A percentile compares a stretch with the other conserved stretches of the same genome.
Evolutionary conservation across 2,329 filamentous ascomycete genomes (phyloP).

Genomic region (Dendrostoma leiphaemia): DNA sequence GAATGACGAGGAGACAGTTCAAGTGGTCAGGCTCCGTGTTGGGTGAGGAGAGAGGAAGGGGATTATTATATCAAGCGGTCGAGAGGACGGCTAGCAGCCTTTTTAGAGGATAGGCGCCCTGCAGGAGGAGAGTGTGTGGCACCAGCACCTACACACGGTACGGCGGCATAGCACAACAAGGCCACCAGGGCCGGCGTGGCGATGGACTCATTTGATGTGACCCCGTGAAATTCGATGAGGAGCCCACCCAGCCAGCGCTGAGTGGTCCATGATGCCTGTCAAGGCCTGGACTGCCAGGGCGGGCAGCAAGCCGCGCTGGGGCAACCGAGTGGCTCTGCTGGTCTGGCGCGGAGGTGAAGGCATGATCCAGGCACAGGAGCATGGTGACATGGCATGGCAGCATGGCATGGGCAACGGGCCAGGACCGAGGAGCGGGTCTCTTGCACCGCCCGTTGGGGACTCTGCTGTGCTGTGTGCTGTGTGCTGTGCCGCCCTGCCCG

Average conservation of each 20-base stretch:
- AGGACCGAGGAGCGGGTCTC: no score
- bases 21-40: constrained; percentile 16
- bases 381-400: no score
- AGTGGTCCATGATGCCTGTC: constrained; percentile 13
- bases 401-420: no score
- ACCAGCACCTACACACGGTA: no score
- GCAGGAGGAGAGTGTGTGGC: constrained; percentile 11
- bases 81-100: constrained; percentile 14
- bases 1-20: constrained; percentile 19
- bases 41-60: constrained; percentile 14
- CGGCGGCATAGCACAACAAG: no score
- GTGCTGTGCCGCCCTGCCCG: no score
- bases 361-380: neutral
- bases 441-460: constrained; percentile 11
- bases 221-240: constrained; percentile 18
- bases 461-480: no score
- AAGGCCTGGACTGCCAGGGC: neutral
- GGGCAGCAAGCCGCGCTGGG: neutral
- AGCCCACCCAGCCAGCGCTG: constrained; percentile 9
- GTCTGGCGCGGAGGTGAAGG: neutral
- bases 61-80: constrained; percentile 15
- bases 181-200: neutral
- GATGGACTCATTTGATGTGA: constrained; percentile 17
- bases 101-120: constrained; percentile 16
- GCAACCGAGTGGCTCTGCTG: neutral